Evolutionary conservation across 2,329 filamentous ascomycete genomes (phyloP), one percentile per base, ranked within the genome.

Genomic region (Sordariomycetes sp.): DNA sequence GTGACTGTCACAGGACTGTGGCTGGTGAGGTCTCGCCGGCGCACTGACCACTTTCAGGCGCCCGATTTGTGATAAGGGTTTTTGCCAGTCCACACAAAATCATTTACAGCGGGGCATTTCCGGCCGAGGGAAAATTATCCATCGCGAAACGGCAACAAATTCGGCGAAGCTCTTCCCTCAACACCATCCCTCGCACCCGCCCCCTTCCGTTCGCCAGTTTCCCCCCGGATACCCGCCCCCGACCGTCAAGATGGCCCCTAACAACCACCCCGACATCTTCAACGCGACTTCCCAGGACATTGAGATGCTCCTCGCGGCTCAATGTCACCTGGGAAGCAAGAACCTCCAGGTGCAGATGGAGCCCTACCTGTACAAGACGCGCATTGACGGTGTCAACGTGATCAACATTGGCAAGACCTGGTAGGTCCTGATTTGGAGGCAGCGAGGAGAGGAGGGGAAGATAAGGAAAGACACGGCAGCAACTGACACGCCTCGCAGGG

Each of bases 371-470:
- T 99, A 92, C 92, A 99, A 99, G 88, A 96, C 90, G 75, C 89
- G 94, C 73, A 87, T 90, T 65, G 95, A 99, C 71, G 94, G 94
- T 79, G 87, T 99, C 81, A 99, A 99, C 76, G 84, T 99, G 66
- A 83, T 99, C 77, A 99, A 99, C 86, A 90, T 99, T 77, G 91
- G 92, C 82, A 99, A 99, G 90, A 99, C 94, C 78, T 99, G 91
- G 90, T 95, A 86, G 65, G 86, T 74, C 10, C 2, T 22, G n/a
- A 20, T 8, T 50, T 22, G 45, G 22, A 20, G 20, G 42, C 17
- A n/a, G 8, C 28, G 20, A 22, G 7, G 45, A 50, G 22, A 24
- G 8, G n/a, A 12, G 45, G 45, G 3, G 8, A 22, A 52, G 53
- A n/a, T n/a, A n/a, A n/a, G n/a, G n/a, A n/a, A n/a, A 53, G 55